Evolutionary conservation across 1,139 yeast genomes (phyloP).

Genomic region (Wickerhamiella infanticola): DNA sequence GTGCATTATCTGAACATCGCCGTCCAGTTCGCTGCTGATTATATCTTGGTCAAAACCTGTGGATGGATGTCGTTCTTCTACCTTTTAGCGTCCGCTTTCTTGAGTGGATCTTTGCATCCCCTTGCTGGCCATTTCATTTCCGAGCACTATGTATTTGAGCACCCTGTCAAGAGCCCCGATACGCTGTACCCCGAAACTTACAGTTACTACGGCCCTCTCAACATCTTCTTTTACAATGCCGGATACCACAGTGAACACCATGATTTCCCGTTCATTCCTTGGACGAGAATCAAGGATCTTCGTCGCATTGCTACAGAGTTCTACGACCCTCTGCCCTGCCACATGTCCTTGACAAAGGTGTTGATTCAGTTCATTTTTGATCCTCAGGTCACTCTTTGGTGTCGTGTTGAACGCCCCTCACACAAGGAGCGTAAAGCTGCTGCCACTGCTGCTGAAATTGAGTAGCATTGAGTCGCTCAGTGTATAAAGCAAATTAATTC

Average conservation of each 20-base stretch:
- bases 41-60: constrained; percentile 38
- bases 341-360: constrained; percentile 66
- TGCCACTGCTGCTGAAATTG: too few relatives aligned
- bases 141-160: constrained; percentile 72
- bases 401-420: constrained; percentile 51
- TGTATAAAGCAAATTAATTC: too few relatives aligned
- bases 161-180: constrained; percentile 28
- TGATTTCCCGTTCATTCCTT: constrained; percentile 85
- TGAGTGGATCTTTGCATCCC: constrained; percentile 88
- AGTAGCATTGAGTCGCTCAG: too few relatives aligned
- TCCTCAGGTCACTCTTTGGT: constrained; percentile 57
- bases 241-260: constrained; percentile 93
- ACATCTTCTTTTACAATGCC: constrained; percentile 73
- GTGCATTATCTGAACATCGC: constrained; percentile 57
- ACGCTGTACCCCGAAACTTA: constrained; percentile 53
- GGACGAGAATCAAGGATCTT: constrained; percentile 63
- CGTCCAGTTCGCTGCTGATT: constrained; percentile 45
- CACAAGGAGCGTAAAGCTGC: constrained; percentile 4
- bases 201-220: constrained; percentile 73
- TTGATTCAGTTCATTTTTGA: constrained; percentile 56
- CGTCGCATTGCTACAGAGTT: constrained; percentile 61
- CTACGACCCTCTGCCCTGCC: constrained; percentile 67
- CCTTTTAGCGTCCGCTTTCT: constrained; percentile 59
- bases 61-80: constrained; percentile 53
- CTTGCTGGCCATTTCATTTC: constrained; percentile 93